These are phyloP conservation scores for Phytophthora agathidicida DNA, from an alignment of 352 stramenopile species.

Conservation along the genomic window DNA sequence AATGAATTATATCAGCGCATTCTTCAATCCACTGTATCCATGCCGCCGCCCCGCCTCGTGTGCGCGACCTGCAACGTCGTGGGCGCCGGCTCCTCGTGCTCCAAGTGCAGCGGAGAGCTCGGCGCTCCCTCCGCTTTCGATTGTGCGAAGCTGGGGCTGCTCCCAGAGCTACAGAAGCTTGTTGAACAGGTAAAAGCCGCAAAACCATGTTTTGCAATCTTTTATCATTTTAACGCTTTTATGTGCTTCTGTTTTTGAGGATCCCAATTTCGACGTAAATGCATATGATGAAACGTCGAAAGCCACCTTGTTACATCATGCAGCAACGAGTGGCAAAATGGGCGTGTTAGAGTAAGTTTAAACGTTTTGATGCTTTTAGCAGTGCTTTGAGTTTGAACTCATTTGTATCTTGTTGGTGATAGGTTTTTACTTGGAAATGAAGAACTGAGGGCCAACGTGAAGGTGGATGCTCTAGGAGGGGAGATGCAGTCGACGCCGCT, in stretches of 20 bases:
- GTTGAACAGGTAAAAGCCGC: constrained; percentile 41
- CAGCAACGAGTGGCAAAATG: constrained; percentile 84
- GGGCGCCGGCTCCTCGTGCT: constrained; percentile 26
- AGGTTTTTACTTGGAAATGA: constrained; percentile 62
- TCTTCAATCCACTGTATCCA: not conserved
- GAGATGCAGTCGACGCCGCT: constrained; percentile 71
- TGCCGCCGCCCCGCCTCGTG: constrained; percentile 34
- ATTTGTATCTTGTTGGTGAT: constrained; percentile 5
- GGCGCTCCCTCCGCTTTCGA: constrained; percentile 54
- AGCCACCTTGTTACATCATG: constrained; percentile 78
- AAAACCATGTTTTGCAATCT: not conserved
- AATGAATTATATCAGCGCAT: not conserved
- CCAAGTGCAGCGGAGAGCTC: constrained; percentile 47
- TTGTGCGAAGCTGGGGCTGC: constrained; percentile 65
- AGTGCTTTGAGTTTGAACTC: not conserved
- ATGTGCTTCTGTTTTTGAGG: constrained; percentile 36
- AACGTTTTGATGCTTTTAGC: not conserved
- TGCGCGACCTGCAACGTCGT: constrained; percentile 40
- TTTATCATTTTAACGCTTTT: constrained; percentile 1
- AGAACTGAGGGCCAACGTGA: constrained; percentile 32
- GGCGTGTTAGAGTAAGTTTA: constrained; percentile 66
- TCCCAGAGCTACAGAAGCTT: constrained; percentile 65
- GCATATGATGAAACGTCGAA: constrained; percentile 49
- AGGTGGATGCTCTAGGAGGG: constrained; percentile 60
- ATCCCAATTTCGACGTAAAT: constrained; percentile 65